phyloP scores from a whole-genome alignment of 495 filamentous ascomycete genomes.

The Lentithecium fluviatile region DNA sequence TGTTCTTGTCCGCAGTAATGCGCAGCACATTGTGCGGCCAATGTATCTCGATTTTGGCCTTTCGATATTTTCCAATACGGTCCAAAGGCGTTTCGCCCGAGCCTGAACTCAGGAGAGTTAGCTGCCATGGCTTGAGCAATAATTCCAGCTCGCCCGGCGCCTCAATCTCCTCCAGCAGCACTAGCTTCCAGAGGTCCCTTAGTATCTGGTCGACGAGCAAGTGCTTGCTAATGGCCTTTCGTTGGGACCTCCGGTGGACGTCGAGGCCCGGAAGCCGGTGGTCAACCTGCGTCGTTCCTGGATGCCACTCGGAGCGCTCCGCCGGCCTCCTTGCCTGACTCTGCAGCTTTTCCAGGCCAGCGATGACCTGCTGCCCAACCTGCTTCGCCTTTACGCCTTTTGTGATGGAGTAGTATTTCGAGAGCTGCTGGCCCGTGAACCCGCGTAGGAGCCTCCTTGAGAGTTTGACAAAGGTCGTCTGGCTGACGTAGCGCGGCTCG shows the following conservation, averaged over 20 bases:
- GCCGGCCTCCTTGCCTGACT: constrained; percentile 1
- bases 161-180: constrained; percentile 34
- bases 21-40: constrained; percentile 22
- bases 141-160: constrained; percentile 32
- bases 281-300: constrained; percentile 17
- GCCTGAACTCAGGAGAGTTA: constrained; percentile 29
- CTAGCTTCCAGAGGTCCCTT: constrained; percentile 21
- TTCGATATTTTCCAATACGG: constrained; percentile 18
- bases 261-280: constrained; percentile 12
- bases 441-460: constrained; percentile 7
- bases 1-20: constrained; percentile 34
- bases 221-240: constrained; percentile 13
- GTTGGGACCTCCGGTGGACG: constrained; percentile 1
- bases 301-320: constrained; percentile 26
- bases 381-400: constrained; percentile 1
- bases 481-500: constrained; percentile 23
- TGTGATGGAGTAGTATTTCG: constrained; percentile 16
- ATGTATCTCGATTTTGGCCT: constrained; percentile 29
- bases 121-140: constrained; percentile 26
- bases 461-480: constrained; percentile 10
- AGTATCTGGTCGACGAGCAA: constrained; percentile 29
- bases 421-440: constrained; percentile 28
- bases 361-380: constrained; percentile 2
- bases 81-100: constrained; percentile 14
- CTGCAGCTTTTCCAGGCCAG: background rate